Conservation (phyloP, 495 filamentous ascomycete genomes). For the Ramalina intermedia region DNA sequence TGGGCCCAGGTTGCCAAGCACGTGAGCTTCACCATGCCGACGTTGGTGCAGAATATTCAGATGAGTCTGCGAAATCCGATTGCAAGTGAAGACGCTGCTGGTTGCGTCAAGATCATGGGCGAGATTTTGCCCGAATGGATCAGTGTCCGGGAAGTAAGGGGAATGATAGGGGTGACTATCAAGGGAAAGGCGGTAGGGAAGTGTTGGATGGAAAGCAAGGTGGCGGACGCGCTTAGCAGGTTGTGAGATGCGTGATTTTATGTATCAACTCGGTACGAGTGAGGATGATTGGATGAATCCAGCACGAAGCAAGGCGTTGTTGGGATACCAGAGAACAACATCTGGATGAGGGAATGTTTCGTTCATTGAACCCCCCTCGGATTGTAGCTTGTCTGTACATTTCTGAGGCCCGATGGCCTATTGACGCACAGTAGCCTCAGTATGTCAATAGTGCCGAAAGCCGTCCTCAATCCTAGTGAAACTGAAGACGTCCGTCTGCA, state of each 20-base stretch:
- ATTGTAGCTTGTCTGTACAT: too few relatives aligned
- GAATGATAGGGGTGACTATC: constrained; percentile 43
- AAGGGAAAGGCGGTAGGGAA: constrained; percentile 28
- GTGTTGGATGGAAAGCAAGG: constrained; percentile 28
- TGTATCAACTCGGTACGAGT: too few relatives aligned
- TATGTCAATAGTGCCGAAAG: too few relatives aligned
- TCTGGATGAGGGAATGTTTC: too few relatives aligned
- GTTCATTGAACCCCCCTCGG: too few relatives aligned
- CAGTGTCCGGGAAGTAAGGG: constrained; percentile 37
- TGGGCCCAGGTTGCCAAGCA: constrained; percentile 20
- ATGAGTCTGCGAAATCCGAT: constrained; percentile 48
- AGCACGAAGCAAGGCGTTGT: too few relatives aligned
- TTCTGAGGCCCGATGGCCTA: too few relatives aligned
- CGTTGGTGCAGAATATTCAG: constrained; percentile 41
- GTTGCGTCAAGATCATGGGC: constrained; percentile 41
- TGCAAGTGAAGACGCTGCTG: constrained; percentile 40
- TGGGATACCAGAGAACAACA: too few relatives aligned
- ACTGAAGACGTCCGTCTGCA: too few relatives aligned
- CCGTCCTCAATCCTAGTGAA: too few relatives aligned
- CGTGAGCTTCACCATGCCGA: constrained; percentile 44
- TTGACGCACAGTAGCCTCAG: too few relatives aligned
- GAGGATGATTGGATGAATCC: too few relatives aligned
- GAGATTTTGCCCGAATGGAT: constrained; percentile 54
- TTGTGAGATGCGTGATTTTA: background rate
- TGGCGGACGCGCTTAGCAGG: constrained; percentile 22